Base-by-base conservation (phyloP, 257 asterid species). In the Solanum okadae region DNA sequence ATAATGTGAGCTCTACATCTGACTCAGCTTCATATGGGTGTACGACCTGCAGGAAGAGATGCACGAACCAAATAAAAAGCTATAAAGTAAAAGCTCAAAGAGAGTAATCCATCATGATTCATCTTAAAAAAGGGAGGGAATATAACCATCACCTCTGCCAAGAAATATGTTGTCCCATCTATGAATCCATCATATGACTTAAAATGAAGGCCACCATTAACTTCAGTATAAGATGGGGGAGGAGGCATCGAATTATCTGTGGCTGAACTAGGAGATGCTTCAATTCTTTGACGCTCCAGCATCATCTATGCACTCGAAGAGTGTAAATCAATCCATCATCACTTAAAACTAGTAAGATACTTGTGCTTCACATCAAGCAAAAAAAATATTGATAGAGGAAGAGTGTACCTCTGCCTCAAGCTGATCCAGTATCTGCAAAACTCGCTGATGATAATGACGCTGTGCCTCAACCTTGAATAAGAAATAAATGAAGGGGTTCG, bases 21-120 rank as follows among this genome's bases (percentile, higher is more conserved):
- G 97, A 93, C 89, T 95, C 97, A 25, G 95, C 95, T 90, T 89
- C 90, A 84, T 95, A 95, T 31, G 97, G 90, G 86, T 95, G 95
- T 85, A 95, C 71, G 88, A 94, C 97, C 98, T 95, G 78, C 87
- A 86, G 84, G 15, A 84, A 79, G 35, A 86, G 52, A 87, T 35
- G 59, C 10, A 46, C 67, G 33, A 86, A 76, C 87, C 40, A 87
- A 86, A 83, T 65, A 23, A 76, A 76, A 76, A 23, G 83, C 59
- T 38, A 76, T 11, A 38, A 76, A 33, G 44, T 46, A 87, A 76
- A 38, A 42, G 20, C 31, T 46, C 63, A 63, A 77, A 31, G 75
- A 42, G n/a, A 85, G 27, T 75, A 25, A 61, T 38, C 83, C 49
- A 29, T 29, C 49, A 44, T 56, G 52, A 23, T 70, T 16, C 82